These are phyloP conservation scores for Choanephora cucurbitarum DNA, from an alignment of 371 early-diverging fungal genomes.

Conservation along the genomic window DNA sequence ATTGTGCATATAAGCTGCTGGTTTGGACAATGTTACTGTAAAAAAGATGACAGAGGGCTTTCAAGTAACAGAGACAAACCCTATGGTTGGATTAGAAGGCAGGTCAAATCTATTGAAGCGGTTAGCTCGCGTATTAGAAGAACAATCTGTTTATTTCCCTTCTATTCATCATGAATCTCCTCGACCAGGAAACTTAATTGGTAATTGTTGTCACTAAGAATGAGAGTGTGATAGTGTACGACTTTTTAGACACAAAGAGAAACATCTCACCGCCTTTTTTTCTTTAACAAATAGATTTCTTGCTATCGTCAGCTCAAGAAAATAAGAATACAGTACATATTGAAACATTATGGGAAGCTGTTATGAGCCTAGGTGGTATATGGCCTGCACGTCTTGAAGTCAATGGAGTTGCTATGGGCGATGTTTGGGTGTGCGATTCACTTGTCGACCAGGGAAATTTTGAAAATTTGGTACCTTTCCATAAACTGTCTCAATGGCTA, in stretches of 20 bases:
- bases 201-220: constrained; percentile 29
- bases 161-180: constrained; percentile 29
- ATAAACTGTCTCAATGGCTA: constrained; percentile 95
- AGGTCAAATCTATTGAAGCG: constrained; percentile 72
- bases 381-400: constrained; percentile 68
- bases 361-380: constrained; percentile 61
- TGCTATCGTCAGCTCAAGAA: constrained; percentile 27
- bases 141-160: constrained; percentile 66
- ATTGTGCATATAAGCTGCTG: constrained; percentile 41
- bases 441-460: constrained; percentile 31
- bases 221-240: background rate
- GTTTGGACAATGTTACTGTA: constrained; percentile 57
- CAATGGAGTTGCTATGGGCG: constrained; percentile 79
- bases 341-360: constrained; percentile 69
- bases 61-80: constrained; percentile 79
- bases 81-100: constrained; percentile 83
- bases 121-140: constrained; percentile 62
- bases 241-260: too few relatives aligned
- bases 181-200: constrained; percentile 85
- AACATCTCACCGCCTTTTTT: too few relatives aligned
- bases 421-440: constrained; percentile 86
- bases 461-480: constrained; percentile 76
- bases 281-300: too few relatives aligned
- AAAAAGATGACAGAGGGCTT: constrained; percentile 70
- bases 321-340: constrained; percentile 23